Conservation (phyloP, 768 basidiomycete species). For the Leccinellum rugosiceps region DNA sequence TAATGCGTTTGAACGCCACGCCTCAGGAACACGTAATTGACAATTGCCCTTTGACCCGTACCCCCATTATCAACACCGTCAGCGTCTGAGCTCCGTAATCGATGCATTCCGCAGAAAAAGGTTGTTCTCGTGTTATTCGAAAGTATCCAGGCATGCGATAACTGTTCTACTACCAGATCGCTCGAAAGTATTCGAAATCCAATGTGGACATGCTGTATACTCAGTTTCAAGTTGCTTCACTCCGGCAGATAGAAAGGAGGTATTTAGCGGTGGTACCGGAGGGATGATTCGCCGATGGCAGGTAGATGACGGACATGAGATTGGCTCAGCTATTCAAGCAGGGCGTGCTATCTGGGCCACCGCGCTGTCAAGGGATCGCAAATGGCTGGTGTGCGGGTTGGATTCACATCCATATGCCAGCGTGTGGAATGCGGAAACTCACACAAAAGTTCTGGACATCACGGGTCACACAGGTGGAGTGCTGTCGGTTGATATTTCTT, state of each 20-base stretch:
- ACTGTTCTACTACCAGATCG: too few relatives aligned
- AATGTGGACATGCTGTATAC: background rate
- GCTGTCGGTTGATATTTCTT: background rate
- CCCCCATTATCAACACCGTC: too few relatives aligned
- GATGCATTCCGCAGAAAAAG: too few relatives aligned
- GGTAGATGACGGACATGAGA: background rate
- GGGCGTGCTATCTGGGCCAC: background rate
- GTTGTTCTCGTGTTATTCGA: too few relatives aligned
- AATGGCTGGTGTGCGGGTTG: too few relatives aligned
- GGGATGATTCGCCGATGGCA: background rate
- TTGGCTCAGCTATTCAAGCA: background rate
- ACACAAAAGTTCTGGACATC: background rate
- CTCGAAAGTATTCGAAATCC: background rate
- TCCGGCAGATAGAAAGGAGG: background rate
- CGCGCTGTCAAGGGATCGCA: too few relatives aligned
- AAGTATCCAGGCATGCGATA: too few relatives aligned
- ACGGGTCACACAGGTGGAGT: background rate
- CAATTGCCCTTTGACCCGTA: too few relatives aligned
- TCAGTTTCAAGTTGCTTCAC: background rate
- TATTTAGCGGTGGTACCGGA: background rate
- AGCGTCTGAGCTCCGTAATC: too few relatives aligned
- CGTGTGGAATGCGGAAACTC: background rate
- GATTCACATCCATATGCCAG: too few relatives aligned
- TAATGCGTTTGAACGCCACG: too few relatives aligned
- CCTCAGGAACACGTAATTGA: too few relatives aligned